Percentiles rank a stretch among this genome's conserved stretches.
Evolutionary conservation across 139 green algal species (phyloP).

Genomic region (Auxenochlorella protothecoides): DNA sequence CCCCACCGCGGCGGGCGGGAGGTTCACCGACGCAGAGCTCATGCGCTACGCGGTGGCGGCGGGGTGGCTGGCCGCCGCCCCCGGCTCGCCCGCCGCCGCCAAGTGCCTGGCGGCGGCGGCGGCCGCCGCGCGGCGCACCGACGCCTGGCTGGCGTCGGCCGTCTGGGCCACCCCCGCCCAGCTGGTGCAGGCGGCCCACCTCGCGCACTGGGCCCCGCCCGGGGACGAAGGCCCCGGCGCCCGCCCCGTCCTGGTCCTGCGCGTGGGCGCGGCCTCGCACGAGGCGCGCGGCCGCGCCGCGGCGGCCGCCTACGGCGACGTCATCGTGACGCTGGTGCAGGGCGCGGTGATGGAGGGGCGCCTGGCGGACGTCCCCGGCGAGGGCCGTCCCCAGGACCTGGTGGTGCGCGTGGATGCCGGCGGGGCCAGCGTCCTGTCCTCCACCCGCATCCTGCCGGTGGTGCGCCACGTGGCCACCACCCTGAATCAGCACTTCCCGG

Average conservation of each 20-base stretch:
- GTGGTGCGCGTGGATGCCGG: slow-evolving; percentile 20
- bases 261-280: slow-evolving; percentile 10
- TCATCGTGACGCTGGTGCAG: slow-evolving; percentile 17
- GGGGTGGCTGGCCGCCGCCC: slow-evolving; percentile 12
- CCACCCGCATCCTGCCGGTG: slow-evolving; percentile 9
- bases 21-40: slow-evolving; percentile 21
- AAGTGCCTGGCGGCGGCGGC: slow-evolving; percentile 2
- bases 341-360: background rate
- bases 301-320: slow-evolving; percentile 16
- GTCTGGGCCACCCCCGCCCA: too few relatives aligned
- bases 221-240: background rate
- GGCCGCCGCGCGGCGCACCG: slow-evolving; percentile 3
- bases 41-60: slow-evolving; percentile 18
- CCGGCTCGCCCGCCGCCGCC: background rate
- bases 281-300: slow-evolving; percentile 9
- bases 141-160: background rate
- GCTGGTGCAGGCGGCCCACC: too few relatives aligned
- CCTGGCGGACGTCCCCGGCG: background rate
- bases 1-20: too few relatives aligned
- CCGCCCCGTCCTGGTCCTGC: slow-evolving; percentile 14
- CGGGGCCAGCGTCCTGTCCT: slow-evolving; percentile 6
- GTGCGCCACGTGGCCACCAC: slow-evolving; percentile 22
- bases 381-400: slow-evolving; percentile 2
- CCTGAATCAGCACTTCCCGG: slow-evolving; percentile 35
- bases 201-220: too few relatives aligned